Evolutionary conservation across 1,139 yeast species (phyloP), one percentile per base, ranked within the genome.

Genomic region (Arxiozyma heterogenica): DNA sequence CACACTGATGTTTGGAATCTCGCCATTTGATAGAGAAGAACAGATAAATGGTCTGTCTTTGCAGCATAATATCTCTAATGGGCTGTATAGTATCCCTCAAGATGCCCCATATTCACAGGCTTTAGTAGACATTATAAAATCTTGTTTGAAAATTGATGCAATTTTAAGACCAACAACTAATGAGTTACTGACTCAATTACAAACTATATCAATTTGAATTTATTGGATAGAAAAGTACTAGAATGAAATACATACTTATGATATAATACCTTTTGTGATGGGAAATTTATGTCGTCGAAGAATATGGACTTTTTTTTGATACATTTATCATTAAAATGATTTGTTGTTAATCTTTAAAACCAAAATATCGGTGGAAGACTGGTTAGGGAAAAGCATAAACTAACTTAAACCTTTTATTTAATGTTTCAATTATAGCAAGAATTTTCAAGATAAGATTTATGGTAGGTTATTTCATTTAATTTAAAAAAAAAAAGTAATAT

Each of bases 21-120:
- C 95, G 1, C 98, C 98, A 0, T 91, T 91, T 70, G 96, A 90
- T 66, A 78, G 88, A 64, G 82, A 86, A 64, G 94, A 89, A 61
- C 77, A 81, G 48, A 84, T 84, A 51, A 81, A 83, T 57, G 97
- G 97, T 18, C 96, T 95, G 3, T 86, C 85, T 58, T 74, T 90
- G 59, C 82, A 78, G 55, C 74, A 89, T 62, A 95, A 96, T 7
- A 86, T 91, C 45, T 74, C 81, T 27, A 83, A 80, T 57, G 95
- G 91, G 0, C 80, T 76, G 53, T 90, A 79, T 69, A 68, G 74
- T 25, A 79, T 86, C 61, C 97, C 97, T 0, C 59, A 67, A 1
- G 69, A 68, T 17, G 79, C 80, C 1, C 70, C 70, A 18, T 89
- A 85, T 67, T 77, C 85, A 1, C 73, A 74, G 0, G 80, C 71